Evolutionary conservation across 2,329 filamentous ascomycete species (phyloP).

Genomic region (Aureobasidium leucospermi): DNA sequence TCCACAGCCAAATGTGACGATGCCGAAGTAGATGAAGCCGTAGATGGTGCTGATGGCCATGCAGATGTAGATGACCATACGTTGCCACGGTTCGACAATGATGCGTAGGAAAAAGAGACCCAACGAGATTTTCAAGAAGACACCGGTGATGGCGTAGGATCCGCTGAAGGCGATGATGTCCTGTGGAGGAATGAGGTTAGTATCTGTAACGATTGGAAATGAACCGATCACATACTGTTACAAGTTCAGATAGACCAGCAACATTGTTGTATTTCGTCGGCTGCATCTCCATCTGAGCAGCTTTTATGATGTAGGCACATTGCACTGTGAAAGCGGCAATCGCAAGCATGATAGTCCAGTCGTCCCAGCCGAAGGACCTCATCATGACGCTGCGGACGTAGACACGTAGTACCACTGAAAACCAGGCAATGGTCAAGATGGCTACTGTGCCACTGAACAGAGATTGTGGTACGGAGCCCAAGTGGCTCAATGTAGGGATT

Average conservation of each 20-base stretch:
- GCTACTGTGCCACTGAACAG: neutral
- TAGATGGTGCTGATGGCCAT: neutral
- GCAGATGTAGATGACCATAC: neutral
- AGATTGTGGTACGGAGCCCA: neutral
- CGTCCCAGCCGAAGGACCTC: constrained; percentile 8
- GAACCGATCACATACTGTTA: neutral
- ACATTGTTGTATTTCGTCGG: constrained; percentile 8
- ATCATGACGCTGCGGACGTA: constrained; percentile 14
- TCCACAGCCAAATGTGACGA: constrained; percentile 7
- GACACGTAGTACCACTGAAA: constrained; percentile 9
- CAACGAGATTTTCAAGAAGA: constrained; percentile 16
- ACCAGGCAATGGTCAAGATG: constrained; percentile 11
- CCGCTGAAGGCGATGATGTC: constrained; percentile 6
- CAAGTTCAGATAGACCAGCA: neutral
- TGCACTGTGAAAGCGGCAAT: constrained; percentile 2
- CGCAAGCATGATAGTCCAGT: constrained; percentile 6
- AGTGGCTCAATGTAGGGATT: neutral
- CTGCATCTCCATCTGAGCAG: neutral
- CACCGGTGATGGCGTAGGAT: constrained; percentile 10
- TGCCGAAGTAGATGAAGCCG: constrained; percentile 3
- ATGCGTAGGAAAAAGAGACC: constrained; percentile 17
- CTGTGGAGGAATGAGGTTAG: neutral
- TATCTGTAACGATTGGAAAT: neutral
- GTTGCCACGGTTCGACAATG: constrained; percentile 14
- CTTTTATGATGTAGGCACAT: constrained; percentile 4